Evolutionary conservation across 495 filamentous ascomycete genomes (phyloP).

Genomic region (Penicillium bovifimosum): DNA sequence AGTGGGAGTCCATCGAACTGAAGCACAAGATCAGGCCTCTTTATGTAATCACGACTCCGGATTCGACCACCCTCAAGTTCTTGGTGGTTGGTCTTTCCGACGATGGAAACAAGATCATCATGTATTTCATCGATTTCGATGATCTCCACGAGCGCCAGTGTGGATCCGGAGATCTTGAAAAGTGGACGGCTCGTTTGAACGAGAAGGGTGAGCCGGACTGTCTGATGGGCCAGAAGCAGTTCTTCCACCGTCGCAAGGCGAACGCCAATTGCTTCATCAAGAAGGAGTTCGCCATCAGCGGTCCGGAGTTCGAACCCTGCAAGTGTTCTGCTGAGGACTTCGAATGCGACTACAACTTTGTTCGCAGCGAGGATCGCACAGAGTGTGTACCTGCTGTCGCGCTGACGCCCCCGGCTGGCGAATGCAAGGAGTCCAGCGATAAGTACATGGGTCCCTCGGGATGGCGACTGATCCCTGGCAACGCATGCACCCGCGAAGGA

Average conservation of each 20-base stretch:
- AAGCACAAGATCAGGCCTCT: slow-evolving; percentile 56
- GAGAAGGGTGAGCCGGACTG: slow-evolving; percentile 76
- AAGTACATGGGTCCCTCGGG: slow-evolving; percentile 81
- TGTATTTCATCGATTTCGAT: slow-evolving; percentile 77
- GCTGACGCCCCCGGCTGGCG: slow-evolving; percentile 47
- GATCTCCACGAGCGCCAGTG: slow-evolving; percentile 78
- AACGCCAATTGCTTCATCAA: slow-evolving; percentile 85
- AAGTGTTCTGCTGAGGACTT: slow-evolving; percentile 78
- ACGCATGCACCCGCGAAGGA: slow-evolving; percentile 64
- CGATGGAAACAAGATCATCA: slow-evolving; percentile 41
- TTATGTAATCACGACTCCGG: slow-evolving; percentile 76
- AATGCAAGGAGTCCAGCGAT: slow-evolving; percentile 60
- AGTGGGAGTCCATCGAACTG: slow-evolving; percentile 64
- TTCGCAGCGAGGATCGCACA: slow-evolving; percentile 54
- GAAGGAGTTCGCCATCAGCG: slow-evolving; percentile 71
- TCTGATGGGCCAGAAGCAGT: slow-evolving; percentile 92
- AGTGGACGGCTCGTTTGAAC: slow-evolving; percentile 79
- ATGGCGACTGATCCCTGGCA: slow-evolving; percentile 87
- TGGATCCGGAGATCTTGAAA: slow-evolving; percentile 72
- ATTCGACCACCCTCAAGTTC: slow-evolving; percentile 89
- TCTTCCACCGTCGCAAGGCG: slow-evolving; percentile 72
- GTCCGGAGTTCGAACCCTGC: slow-evolving; percentile 61
- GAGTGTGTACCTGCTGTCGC: slow-evolving; percentile 58
- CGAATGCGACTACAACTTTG: slow-evolving; percentile 92
- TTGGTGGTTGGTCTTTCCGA: slow-evolving; percentile 54